These are phyloP conservation scores for Heliosperma pusillum DNA, from an alignment of 148 eudicot species.

Conservation along the genomic window DNA sequence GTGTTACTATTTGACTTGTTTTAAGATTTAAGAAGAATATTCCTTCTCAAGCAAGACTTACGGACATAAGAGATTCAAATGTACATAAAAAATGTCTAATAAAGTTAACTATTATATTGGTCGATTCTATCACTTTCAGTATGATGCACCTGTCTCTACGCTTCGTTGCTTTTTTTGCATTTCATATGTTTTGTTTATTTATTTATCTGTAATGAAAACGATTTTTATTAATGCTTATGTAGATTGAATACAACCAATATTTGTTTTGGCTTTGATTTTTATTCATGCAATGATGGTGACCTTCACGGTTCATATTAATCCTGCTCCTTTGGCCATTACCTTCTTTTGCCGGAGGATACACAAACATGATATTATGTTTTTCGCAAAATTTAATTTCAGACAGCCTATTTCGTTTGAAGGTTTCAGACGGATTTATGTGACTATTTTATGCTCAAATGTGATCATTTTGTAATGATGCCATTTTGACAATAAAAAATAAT, in stretches of 20 bases:
- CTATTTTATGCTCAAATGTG: no score
- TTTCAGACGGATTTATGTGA: no score
- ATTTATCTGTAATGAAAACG: not conserved
- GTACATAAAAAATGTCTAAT: not conserved
- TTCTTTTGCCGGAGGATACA: not conserved
- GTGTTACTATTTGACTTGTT: no score
- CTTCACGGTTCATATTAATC: not conserved
- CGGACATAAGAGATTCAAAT: no score
- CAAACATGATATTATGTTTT: not conserved
- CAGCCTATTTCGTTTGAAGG: no score
- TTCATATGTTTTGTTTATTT: constrained; percentile 1
- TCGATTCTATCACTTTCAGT: not conserved
- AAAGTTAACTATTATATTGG: not conserved
- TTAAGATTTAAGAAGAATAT: no score
- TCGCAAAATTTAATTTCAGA: no score
- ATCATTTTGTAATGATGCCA: no score
- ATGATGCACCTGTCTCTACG: constrained; percentile 9
- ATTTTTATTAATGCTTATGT: not conserved
- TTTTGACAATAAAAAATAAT: no score
- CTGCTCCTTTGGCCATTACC: not conserved
- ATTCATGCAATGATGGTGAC: not conserved
- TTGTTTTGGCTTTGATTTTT: not conserved
- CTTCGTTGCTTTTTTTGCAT: not conserved
- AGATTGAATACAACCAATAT: constrained; percentile 2
- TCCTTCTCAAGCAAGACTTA: no score